These are phyloP conservation scores for Thozetella sp. DNA, from an alignment of 495 filamentous ascomycete species.

Conservation along the genomic window DNA sequence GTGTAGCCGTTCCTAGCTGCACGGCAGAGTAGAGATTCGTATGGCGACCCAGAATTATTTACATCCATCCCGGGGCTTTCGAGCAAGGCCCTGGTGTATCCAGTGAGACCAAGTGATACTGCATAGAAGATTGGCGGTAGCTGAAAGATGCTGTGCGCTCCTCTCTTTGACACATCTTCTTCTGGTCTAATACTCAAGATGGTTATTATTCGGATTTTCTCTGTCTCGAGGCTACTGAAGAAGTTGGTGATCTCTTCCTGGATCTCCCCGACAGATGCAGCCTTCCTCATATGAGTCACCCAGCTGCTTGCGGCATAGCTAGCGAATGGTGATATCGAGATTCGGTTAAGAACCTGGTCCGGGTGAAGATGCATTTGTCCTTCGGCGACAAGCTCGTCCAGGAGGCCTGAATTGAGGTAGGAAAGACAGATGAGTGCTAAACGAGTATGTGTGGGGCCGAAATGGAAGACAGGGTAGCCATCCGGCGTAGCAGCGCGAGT, in stretches of 20 bases:
- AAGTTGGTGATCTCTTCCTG: constrained; percentile 3
- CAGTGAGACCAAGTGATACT: not conserved
- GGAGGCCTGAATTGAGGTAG: constrained; percentile 18
- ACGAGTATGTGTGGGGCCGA: constrained; percentile 23
- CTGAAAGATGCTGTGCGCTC: not conserved
- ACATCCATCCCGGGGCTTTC: constrained; percentile 2
- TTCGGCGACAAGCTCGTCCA: constrained; percentile 2
- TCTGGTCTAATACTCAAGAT: not conserved
- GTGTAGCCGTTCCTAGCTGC: constrained; percentile 20
- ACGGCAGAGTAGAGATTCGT: constrained; percentile 18
- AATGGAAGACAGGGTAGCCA: constrained; percentile 27
- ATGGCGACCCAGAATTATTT: constrained; percentile 9
- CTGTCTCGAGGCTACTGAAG: constrained; percentile 4
- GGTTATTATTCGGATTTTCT: not conserved
- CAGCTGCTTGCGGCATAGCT: constrained; percentile 25
- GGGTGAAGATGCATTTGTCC: not conserved
- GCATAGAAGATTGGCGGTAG: constrained; percentile 2
- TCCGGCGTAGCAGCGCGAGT: constrained; percentile 7
- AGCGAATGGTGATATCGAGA: constrained; percentile 15
- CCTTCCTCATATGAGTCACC: constrained; percentile 14
- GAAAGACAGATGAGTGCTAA: constrained; percentile 20
- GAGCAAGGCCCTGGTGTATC: constrained; percentile 9
- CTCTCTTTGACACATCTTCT: no score
- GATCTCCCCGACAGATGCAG: constrained; percentile 1
- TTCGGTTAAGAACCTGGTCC: not conserved